These are phyloP conservation scores for Centrapalus pauciflorus DNA, from an alignment of 129 eudicot species.

Conservation along the genomic window DNA sequence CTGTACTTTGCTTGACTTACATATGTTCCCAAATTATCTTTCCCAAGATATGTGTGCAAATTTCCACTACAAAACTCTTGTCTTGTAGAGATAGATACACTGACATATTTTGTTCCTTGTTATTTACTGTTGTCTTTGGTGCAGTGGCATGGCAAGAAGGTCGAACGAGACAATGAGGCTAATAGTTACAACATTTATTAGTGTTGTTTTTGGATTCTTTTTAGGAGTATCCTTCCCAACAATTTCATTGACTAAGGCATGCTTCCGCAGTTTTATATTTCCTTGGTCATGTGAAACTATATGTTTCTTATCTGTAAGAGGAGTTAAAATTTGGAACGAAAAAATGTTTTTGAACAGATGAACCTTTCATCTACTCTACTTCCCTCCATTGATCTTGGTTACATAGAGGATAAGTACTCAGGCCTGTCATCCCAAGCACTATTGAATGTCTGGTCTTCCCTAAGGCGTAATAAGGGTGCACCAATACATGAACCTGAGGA, in stretches of 20 bases:
- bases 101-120: not conserved
- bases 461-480: slow-evolving; percentile 36
- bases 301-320: not conserved
- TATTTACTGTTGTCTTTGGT: not conserved
- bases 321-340: not conserved
- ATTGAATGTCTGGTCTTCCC: slow-evolving; percentile 66
- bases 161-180: slow-evolving; percentile 69
- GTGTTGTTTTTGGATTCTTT: slow-evolving; percentile 70
- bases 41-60: no score
- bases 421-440: slow-evolving; percentile 84
- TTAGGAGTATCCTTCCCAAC: slow-evolving; percentile 74
- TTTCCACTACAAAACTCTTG: no score
- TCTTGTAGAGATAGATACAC: no score
- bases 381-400: slow-evolving; percentile 60
- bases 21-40: no score
- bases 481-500: slow-evolving; percentile 27
- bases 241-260: slow-evolving; percentile 52
- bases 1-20: no score
- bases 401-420: slow-evolving; percentile 79
- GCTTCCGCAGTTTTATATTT: not conserved
- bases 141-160: slow-evolving; percentile 47
- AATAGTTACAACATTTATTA: slow-evolving; percentile 61
- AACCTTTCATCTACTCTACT: slow-evolving; percentile 43
- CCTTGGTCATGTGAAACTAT: slow-evolving; percentile 2
- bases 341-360: slow-evolving; percentile 38